Evolutionary conservation across 495 filamentous ascomycete genomes (phyloP).

Genomic region (Annulohypoxylon bovei): DNA sequence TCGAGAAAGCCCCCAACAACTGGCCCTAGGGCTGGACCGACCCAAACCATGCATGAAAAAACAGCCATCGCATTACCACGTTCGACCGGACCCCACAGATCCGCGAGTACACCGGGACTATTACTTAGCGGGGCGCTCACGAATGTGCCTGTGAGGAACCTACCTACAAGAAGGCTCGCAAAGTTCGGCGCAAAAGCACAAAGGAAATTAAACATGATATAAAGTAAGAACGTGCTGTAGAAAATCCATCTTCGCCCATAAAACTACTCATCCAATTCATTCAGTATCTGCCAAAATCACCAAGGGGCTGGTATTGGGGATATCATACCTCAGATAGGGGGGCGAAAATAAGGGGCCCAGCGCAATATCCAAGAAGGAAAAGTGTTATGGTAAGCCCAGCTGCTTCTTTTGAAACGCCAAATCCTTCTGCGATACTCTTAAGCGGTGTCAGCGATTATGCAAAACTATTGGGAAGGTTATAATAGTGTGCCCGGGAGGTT

Average conservation of each 20-base stretch:
- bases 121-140: slow-evolving; percentile 62
- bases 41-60: slow-evolving; percentile 59
- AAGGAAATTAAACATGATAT: slow-evolving; percentile 61
- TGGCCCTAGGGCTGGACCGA: slow-evolving; percentile 64
- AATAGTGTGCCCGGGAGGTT: no score
- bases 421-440: slow-evolving; percentile 53
- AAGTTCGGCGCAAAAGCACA: slow-evolving; percentile 65
- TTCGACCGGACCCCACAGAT: slow-evolving; percentile 62
- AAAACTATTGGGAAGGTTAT: background rate
- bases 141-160: slow-evolving; percentile 63
- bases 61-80: slow-evolving; percentile 61
- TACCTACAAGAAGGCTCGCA: slow-evolving; percentile 57
- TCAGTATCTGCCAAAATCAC: background rate
- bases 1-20: slow-evolving; percentile 62
- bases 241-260: slow-evolving; percentile 63
- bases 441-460: background rate
- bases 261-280: slow-evolving; percentile 37
- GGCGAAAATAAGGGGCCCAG: slow-evolving; percentile 61
- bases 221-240: slow-evolving; percentile 55
- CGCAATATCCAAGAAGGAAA: slow-evolving; percentile 63
- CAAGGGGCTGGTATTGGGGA: background rate
- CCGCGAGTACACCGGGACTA: slow-evolving; percentile 61
- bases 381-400: slow-evolving; percentile 61
- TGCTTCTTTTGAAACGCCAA: slow-evolving; percentile 55
- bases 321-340: slow-evolving; percentile 56